phyloP scores from a whole-genome alignment of 225 moss, liverwort and hornwort species.

The Sphagnum tenellum region DNA sequence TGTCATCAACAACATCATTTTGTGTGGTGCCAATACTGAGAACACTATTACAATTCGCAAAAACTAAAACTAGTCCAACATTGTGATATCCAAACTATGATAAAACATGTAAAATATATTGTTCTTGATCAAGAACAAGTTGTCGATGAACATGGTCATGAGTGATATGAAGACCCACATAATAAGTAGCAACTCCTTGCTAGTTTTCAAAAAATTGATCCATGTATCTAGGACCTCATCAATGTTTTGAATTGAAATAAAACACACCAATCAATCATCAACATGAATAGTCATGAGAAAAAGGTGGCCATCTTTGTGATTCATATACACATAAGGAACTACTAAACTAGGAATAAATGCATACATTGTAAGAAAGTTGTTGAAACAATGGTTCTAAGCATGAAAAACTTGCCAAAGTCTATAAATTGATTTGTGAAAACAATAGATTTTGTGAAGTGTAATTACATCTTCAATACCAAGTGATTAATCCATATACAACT shows the following conservation, averaged over 20 bases:
- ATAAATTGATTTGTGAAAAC: neutral
- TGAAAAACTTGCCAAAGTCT: neutral
- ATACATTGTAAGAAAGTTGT: neutral
- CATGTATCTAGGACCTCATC: neutral
- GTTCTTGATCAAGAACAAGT: too few relatives aligned
- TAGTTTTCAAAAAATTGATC: neutral
- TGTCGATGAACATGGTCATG: neutral
- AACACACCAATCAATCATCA: neutral
- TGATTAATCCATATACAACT: neutral
- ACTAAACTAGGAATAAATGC: neutral
- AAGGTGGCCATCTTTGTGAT: neutral
- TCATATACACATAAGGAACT: neutral
- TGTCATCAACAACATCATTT: neutral
- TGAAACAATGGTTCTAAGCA: neutral
- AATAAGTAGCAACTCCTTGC: neutral
- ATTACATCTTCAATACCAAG: neutral
- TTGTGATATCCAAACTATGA: too few relatives aligned
- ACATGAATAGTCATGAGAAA: neutral
- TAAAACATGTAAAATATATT: too few relatives aligned
- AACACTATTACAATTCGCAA: too few relatives aligned
- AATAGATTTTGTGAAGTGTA: neutral
- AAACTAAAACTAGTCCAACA: too few relatives aligned
- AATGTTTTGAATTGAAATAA: neutral
- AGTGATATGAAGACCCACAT: neutral
- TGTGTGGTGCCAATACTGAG: too few relatives aligned